Percentiles rank a stretch among this genome's conserved stretches.
Evolutionary conservation across 345 rosid species (phyloP).

Genomic region (Eutrema yunnanense): DNA sequence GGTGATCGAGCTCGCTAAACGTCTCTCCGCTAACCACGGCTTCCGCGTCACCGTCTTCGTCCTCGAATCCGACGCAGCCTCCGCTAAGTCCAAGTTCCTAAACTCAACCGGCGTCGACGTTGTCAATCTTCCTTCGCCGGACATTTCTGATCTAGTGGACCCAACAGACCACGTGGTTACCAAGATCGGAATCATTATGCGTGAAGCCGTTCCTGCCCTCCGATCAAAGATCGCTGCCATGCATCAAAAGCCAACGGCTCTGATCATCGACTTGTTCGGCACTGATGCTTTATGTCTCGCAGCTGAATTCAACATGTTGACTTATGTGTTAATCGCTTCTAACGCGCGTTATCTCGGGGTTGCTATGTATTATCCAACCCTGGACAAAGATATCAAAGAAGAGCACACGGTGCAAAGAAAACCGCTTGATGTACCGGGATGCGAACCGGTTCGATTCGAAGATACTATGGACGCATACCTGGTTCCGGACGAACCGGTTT

Average conservation of each 20-base stretch:
- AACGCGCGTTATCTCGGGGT: slow-evolving; percentile 59
- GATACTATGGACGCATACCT: slow-evolving; percentile 37
- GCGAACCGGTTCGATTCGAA: slow-evolving; percentile 38
- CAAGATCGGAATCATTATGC: slow-evolving; percentile 32
- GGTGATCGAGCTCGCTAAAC: slow-evolving; percentile 50
- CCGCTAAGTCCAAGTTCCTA: slow-evolving; percentile 30
- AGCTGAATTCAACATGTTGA: slow-evolving; percentile 40
- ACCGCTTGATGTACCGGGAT: slow-evolving; percentile 47
- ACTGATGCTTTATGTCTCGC: slow-evolving; percentile 44
- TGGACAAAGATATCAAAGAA: slow-evolving; percentile 25
- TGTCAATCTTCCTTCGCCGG: slow-evolving; percentile 35
- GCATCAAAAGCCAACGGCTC: slow-evolving; percentile 35
- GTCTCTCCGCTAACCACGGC: slow-evolving; percentile 36
- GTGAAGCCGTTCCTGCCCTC: slow-evolving; percentile 37
- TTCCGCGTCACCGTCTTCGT: slow-evolving; percentile 43
- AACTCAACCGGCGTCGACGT: slow-evolving; percentile 24
- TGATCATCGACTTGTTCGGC: slow-evolving; percentile 52
- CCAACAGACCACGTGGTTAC: slow-evolving; percentile 29
- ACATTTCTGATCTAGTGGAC: slow-evolving; percentile 25
- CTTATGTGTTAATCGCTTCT: slow-evolving; percentile 38
- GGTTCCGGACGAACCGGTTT: slow-evolving; percentile 18
- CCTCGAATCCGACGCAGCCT: slow-evolving; percentile 31
- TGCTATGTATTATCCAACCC: slow-evolving; percentile 32
- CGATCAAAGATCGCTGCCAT: slow-evolving; percentile 37
- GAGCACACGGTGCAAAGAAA: slow-evolving; percentile 15